Evolutionary conservation across 1,284 basidiomycete species (phyloP), one percentile per base, ranked within the genome.

Genomic region (Ceratobasidium sp.): DNA sequence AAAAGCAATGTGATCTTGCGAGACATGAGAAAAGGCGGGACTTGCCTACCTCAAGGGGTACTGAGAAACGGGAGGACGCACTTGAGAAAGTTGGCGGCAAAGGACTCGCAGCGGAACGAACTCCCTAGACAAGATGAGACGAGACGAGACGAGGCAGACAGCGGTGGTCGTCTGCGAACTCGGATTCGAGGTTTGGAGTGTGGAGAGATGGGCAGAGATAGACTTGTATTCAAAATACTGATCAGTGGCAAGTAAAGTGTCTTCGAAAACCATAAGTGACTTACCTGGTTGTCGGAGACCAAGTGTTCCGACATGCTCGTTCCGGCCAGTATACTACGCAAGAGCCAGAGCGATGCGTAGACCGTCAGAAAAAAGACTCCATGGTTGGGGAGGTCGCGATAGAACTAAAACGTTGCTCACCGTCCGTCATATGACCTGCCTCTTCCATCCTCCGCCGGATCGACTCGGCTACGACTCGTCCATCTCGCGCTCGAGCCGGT

Each of bases 331-430:
- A 79, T 79, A 17, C 70, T 73, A 25, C 1, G 17, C 15, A 22
- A 44, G 25, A 8, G 13, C 25, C 37, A 54, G 22, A 25, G 22
- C 17, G 6, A 9, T n/a, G n/a, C n/a, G 3, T 44, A 32, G 62
- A 11, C 25, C 13, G 62, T 7, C 7, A 46, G 29, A 54, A 61
- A 43, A 40, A 40, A 37, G 25, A 73, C 70, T 81, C 79, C 22
- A 77, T 67, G 46, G 80, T 29, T 34, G 80, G 80, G 61, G 80
- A 81, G 9, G 79, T 81, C 54, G 80, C 79, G 51, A 80, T 79
- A 5, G 76, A 67, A 51, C 79, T 71, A 22, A 77, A 66, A 2
- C 80, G 57, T 70, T 81, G 80, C 62, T 81, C 80, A 19, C 80
- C 80, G 51, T 81, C 80, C 5, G 79, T 78, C 6, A 78, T 73